Percentiles rank a stretch among this genome's conserved stretches.
phyloP scores from a whole-genome alignment of 768 basidiomycete genomes.

The Boletus fagicola region DNA sequence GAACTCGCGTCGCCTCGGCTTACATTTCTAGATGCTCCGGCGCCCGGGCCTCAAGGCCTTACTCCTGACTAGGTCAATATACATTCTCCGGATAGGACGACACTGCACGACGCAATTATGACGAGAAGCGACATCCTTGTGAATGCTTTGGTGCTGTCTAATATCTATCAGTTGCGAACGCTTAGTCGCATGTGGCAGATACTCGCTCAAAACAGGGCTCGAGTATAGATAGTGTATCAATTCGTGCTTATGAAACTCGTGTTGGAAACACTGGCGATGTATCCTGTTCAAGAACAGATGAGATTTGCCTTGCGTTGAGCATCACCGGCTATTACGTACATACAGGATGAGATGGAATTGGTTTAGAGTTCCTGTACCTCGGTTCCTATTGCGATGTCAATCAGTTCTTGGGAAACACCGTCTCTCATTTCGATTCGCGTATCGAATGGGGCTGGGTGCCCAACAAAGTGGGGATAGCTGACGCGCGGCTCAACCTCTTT shows the following conservation, averaged over 20 bases:
- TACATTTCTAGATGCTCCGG: constrained; percentile 2
- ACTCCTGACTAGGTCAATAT: constrained; percentile 1
- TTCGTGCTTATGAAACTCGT: no score
- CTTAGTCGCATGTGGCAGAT: no score
- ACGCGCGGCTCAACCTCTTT: constrained; percentile 1
- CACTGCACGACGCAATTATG: no score
- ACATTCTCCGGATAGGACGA: background rate
- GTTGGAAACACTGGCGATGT: background rate
- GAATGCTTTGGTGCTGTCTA: no score
- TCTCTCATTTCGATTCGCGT: background rate
- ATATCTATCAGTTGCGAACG: no score
- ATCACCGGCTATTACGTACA: background rate
- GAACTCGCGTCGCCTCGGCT: constrained; percentile 1
- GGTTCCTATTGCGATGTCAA: background rate
- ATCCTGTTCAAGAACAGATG: background rate
- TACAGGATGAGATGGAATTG: background rate
- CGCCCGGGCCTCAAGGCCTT: background rate
- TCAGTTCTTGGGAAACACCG: background rate
- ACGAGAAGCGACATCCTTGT: no score
- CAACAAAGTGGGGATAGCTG: constrained; percentile 1
- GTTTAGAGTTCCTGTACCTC: background rate
- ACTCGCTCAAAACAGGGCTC: no score
- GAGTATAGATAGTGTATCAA: no score
- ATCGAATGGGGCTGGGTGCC: constrained; percentile 1
- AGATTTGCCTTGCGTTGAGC: background rate